Conservation (phyloP, 257 asterid species). For the Capsicum rhomboideum region DNA sequence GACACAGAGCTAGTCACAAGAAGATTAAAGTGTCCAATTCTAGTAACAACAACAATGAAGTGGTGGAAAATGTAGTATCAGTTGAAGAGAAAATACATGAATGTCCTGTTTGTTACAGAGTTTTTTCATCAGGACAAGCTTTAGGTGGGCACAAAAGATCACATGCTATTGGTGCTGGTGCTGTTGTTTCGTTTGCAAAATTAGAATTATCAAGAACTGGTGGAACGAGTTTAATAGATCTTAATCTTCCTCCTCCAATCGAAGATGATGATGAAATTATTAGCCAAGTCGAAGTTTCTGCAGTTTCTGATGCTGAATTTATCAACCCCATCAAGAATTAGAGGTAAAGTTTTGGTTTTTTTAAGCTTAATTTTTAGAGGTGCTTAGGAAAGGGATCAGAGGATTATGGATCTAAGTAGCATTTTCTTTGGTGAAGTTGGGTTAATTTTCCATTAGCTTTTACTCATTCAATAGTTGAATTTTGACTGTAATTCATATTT, state of each 20-base stretch:
- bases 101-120: constrained; percentile 71
- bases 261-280: constrained; percentile 46
- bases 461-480: not conserved
- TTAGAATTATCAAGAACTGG: constrained; percentile 22
- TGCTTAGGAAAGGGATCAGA: not conserved
- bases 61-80: not conserved
- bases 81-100: constrained; percentile 44
- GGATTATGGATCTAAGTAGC: not conserved
- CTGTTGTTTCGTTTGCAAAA: not conserved
- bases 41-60: no score
- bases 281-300: constrained; percentile 50
- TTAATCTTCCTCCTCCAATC: constrained; percentile 74
- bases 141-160: constrained; percentile 93
- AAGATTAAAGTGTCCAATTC: constrained; percentile 13
- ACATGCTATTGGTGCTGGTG: constrained; percentile 35
- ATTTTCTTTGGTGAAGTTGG: not conserved
- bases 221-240: constrained; percentile 47
- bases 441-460: not conserved
- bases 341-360: not conserved
- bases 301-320: constrained; percentile 48
- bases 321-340: constrained; percentile 8
- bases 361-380: not conserved
- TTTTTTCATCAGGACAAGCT: constrained; percentile 84
- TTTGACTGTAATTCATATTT: not conserved
- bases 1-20: constrained; percentile 92